Base-by-base conservation (phyloP, 331 rosid species). In the Cucumis variabilis region DNA sequence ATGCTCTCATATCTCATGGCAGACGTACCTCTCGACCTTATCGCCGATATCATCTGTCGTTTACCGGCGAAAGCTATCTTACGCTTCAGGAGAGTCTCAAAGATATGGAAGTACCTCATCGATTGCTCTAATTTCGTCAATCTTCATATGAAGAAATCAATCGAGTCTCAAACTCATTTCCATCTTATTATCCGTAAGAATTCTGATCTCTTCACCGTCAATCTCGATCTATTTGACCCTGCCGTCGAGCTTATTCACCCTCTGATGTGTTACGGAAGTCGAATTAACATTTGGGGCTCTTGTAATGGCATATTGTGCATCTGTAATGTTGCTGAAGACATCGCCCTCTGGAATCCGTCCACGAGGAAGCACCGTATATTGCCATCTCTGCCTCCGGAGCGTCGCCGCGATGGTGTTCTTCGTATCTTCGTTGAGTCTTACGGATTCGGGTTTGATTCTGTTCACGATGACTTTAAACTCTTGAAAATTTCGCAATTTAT, bases 341-440 rank as follows among this genome's bases (percentile, higher is more conserved):
- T 96, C 86, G 96, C 95, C n/a, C n/a, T 93, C 11, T 96, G 98
- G 98, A 96, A 94, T 85, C 98, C 98, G 2, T 77, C 88, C 23
- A 88, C 87, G 1, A 82, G 89, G 19, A 91, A 89, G 75, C 90
- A 96, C 84, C 86, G 89, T 23, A 51, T 94, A 44, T 87, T 96
- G n/a, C 93, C 98, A 2, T 89, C 65, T 58, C 28, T 94, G 68
- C 93, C 96, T 0, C 21, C 78, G 0, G 96, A 90, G 8, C 89
- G 90, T 8, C 91, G 85, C 48, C 77, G 88, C 0, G 90, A 92
- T 12, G 62, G 89, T 6, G 91, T 79, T 0, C 46, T 86, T 48
- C 83, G 63, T 44, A 82, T 33, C 19, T 90, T 6, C 89, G 68
- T 21, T 89, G 91, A 0, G 90, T 91, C 1, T 60, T 90, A 90